Percentiles rank a stretch among this genome's conserved stretches.
phyloP scores from a whole-genome alignment of 1,284 basidiomycete genomes.

The Laetiporus sulphureus region DNA sequence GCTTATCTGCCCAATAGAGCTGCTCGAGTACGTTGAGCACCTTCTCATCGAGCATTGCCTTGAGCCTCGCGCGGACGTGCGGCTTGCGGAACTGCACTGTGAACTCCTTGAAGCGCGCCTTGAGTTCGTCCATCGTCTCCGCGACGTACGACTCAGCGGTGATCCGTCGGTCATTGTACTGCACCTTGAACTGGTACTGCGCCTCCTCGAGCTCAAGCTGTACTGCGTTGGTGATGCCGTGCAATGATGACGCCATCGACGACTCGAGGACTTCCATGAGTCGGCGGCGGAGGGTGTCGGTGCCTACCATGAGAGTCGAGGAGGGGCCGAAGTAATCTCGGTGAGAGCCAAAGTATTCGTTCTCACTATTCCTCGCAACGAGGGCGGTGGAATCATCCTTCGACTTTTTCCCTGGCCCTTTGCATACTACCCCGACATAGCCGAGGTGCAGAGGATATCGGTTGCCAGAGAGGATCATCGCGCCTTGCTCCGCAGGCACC shows the following conservation, averaged over 20 bases:
- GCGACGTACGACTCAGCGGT: slow-evolving; percentile 97
- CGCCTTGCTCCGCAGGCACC: slow-evolving; percentile 81
- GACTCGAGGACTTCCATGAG: slow-evolving; percentile 97
- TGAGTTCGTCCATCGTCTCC: slow-evolving; percentile 92
- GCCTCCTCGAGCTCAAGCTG: slow-evolving; percentile 96
- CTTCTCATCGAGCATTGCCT: slow-evolving; percentile 90
- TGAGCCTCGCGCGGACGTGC: slow-evolving; percentile 82
- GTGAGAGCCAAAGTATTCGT: slow-evolving; percentile 75
- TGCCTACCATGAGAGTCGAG: slow-evolving; percentile 81
- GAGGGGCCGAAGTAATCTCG: slow-evolving; percentile 68
- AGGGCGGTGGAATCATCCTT: slow-evolving; percentile 38
- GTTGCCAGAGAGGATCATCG: slow-evolving; percentile 80
- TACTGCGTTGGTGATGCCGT: slow-evolving; percentile 94
- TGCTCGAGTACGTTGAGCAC: slow-evolving; percentile 97
- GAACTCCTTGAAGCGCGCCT: slow-evolving; percentile 86
- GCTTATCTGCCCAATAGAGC: slow-evolving; percentile 94
- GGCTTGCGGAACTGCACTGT: slow-evolving; percentile 86
- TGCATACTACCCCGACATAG: slow-evolving; percentile 96
- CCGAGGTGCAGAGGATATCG: slow-evolving; percentile 97
- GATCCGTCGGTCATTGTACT: slow-evolving; percentile 96
- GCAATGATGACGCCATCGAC: slow-evolving; percentile 92
- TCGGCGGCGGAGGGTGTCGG: slow-evolving; percentile 80
- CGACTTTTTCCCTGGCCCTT: slow-evolving; percentile 48
- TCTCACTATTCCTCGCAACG: slow-evolving; percentile 66
- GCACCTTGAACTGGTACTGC: slow-evolving; percentile 98